Conservation (phyloP, 352 stramenopile genomes). For the Blastocystis sp. region DNA sequence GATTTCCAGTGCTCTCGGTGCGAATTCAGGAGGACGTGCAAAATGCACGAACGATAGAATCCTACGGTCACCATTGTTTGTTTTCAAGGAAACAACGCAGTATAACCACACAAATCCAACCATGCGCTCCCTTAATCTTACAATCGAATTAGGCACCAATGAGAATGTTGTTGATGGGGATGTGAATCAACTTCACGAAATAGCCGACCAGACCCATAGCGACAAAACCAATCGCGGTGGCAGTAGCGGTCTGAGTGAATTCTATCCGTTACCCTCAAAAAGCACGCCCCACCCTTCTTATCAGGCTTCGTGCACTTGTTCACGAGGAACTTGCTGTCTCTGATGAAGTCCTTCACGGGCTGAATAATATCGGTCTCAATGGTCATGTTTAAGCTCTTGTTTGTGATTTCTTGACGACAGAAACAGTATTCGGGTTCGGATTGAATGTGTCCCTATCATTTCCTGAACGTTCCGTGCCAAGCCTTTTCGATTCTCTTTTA, state of each 20-base stretch:
- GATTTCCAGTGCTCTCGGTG: conserved; percentile 47
- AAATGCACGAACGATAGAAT: background rate
- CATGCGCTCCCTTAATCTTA: conserved; percentile 49
- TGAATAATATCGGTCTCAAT: conserved; percentile 83
- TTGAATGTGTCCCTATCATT: background rate
- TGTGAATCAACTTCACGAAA: conserved; percentile 99
- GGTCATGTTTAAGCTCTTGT: conserved; percentile 30
- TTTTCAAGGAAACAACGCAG: background rate
- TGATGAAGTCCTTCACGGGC: conserved; percentile 92
- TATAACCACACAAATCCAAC: conserved; percentile 45
- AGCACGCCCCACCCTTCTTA: conserved; percentile 85
- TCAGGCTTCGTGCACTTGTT: conserved; percentile 99
- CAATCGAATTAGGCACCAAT: conserved; percentile 83
- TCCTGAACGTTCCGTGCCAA: background rate
- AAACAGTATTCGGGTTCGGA: background rate
- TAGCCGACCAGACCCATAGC: conserved; percentile 99
- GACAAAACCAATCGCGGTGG: conserved; percentile 94
- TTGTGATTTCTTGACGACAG: background rate
- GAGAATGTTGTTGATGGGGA: conserved; percentile 99
- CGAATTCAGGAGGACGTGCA: conserved; percentile 49
- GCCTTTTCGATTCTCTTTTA: background rate
- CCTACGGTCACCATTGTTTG: background rate
- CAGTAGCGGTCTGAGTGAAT: conserved; percentile 91
- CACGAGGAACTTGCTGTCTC: conserved; percentile 94
- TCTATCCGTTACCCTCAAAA: conserved; percentile 79